Conservation (phyloP, 805 yeast genomes). For the Saccharomycopsis fermentans region DNA sequence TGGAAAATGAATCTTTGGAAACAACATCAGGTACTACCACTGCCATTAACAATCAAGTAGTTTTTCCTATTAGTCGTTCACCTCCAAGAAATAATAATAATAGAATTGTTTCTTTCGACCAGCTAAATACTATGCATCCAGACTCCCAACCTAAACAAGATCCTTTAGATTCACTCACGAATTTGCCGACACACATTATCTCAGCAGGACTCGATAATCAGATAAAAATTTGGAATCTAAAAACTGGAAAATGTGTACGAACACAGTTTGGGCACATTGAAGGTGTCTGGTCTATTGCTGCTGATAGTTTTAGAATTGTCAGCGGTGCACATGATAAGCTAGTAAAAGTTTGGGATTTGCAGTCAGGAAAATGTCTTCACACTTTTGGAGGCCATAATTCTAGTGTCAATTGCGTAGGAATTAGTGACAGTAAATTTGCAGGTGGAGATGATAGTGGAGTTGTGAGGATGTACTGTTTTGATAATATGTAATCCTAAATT, state of each 20-base stretch:
- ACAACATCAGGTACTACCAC: not conserved
- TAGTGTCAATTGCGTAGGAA: conserved; percentile 34
- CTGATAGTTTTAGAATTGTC: conserved; percentile 89
- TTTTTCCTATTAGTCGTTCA: not conserved
- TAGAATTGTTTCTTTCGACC: not conserved
- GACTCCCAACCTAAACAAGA: not conserved
- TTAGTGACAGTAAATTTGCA: conserved; percentile 59
- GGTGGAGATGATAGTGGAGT: conserved; percentile 85
- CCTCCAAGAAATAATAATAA: not conserved
- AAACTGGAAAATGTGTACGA: conserved; percentile 76
- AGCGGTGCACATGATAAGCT: conserved; percentile 90
- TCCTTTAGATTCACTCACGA: conserved; percentile 14
- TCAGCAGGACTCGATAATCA: conserved; percentile 90
- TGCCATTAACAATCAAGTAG: not conserved
- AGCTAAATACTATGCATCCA: not conserved
- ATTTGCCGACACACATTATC: conserved; percentile 71
- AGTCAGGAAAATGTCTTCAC: conserved; percentile 87
- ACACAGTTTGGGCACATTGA: conserved; percentile 97
- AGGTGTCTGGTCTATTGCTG: conserved; percentile 96
- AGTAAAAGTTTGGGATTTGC: conserved; percentile 92
- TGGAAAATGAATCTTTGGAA: not conserved
- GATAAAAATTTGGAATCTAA: conserved; percentile 84
- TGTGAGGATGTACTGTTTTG: conserved; percentile 79
- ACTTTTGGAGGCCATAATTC: conserved; percentile 68
- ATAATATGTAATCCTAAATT: conserved; percentile 23